Evolutionary conservation across 768 basidiomycete genomes (phyloP), one percentile per base, ranked within the genome.

Genomic region (Podaxis sp.): DNA sequence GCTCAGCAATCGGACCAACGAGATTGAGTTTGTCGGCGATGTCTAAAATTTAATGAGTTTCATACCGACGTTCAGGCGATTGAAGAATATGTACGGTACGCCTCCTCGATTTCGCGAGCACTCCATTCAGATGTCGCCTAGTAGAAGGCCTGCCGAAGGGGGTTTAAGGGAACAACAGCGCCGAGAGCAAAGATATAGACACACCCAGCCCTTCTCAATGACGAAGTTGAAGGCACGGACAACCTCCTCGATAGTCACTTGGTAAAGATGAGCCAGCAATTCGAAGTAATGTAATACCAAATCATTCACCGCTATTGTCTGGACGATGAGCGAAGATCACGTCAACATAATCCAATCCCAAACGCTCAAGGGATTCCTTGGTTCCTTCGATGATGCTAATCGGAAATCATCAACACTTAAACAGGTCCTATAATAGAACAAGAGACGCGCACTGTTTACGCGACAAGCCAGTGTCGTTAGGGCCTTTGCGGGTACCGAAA

Each of bases 91-190:
- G 62, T 66, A 86, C 84, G 81, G 65, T 81, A 74, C 22, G 86
- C 87, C 70, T 86, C 86, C 72, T 85, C 82, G 64, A 90, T 87
- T 65, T 89, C 82, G n/a, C 75, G 74, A 2, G 90, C 86, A 50
- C 79, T 81, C 91, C 91, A 93, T 72, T 93, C 90, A 2, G 85
- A 88, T 3, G 88, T 90, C 6, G 77, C 89, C 87, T 87, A 89
- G 70, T 87, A 87, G 68, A 82, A 82, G 4, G 85, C 81, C 82
- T 83, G 49, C 36, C 33, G 19, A 7, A 15, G 17, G 8, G 22
- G 22, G 9, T 22, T 17, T n/a, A 3, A 33, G 36, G 19, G 7
- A 46, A 1, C 24, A 11, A 49, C 17, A 12, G 4, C 46, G 29
- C 8, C 43, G 15, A 19, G 19, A 46, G n/a, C 17, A 15, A n/a